Base-by-base conservation (phyloP, 768 basidiomycete species). In the Tricholoma furcatifolium region DNA sequence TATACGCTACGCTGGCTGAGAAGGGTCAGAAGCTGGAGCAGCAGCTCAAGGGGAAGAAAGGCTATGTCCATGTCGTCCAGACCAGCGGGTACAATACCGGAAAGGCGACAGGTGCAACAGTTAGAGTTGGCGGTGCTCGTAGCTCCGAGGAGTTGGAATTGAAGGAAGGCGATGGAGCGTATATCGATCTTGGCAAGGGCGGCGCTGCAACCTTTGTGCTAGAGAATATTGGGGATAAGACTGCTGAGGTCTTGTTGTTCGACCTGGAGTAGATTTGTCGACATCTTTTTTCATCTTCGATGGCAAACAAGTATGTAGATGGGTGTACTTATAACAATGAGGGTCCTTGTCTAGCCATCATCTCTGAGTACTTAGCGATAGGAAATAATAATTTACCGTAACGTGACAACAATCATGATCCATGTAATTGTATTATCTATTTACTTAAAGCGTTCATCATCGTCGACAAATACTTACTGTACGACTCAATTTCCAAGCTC, bases 91-190 rank as follows among this genome's bases (percentile, higher is more conserved):
- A 90, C 68, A 88, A 90, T 56, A 62, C 78, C 0, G 75, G 77
- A 1, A 62, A 69, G 27, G 77, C 84, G 0, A 68, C 61, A 1
- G 92, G 91, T 0, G 84, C 82, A 0, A 70, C 67, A 17, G 67
- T 96, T 43, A 79, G 70, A 55, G 64, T 95, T 11, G 60, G 67
- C 1, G 73, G 68, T 15, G 66, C 65, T 0, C 71, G 65, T 18
- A 35, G 39, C 20, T 47, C 48, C 2, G 72, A 71, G 10, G 69
- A 79, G 52, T 53, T 83, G 3, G 82, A 78, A 35, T 67, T 96
- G 48, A 79, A 80, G 30, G 95, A 98, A 61, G 95, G 95, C 0
- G 95, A 98, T 62, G 93, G 92, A 0, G 84, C 85, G 11, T 98
- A 93, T 67, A 66, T 96, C 41, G 60, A 70, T 42, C 75, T 80